Evolutionary conservation across 2,329 filamentous ascomycete genomes (phyloP), one percentile per base, ranked within the genome.

Genomic region (Aspergillus puulaauensis): DNA sequence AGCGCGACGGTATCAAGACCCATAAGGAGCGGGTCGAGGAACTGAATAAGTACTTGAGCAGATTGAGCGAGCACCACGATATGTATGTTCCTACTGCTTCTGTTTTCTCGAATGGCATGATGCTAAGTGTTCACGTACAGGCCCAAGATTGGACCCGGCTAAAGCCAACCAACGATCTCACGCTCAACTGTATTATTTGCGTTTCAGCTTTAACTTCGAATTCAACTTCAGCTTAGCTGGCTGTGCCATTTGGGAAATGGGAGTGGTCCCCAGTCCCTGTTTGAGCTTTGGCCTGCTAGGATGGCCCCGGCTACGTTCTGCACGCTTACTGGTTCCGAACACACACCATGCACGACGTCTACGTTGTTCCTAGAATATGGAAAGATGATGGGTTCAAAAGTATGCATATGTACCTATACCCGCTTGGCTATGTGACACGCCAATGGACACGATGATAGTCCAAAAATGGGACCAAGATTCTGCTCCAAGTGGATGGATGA

Each of bases 11-110:
- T 15, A 85, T 93, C 65, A 98, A 97, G 81, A 96, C 93, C 31
- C 95, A 99, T 76, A 98, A 98, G 74, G 90, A 99, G 79, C 87
- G 91, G 11, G 93, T 99, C 44, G 93, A 98, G 74, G 92, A 97
- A 73, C 79, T 98, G 66, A 99, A 99, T 73, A 91, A 90, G 62
- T 97, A 98, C 73, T 79, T 99, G 37, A 95, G 91, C 64, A 90
- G 88, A 64, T 77, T 99, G 69, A 96, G 91, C 77, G 95, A 99
- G 77, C 95, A 99, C 78, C 93, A 99, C 75, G 95, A 99, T 73
- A 99, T 99, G 93, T 83, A 76, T 66, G 79, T 51, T 21, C 46
- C 31, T 19, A n/a, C 7, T 48, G 24, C 21, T 43, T 23, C 23
- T 39, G 6, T 12, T 51, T 33, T 19, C 15, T 17, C 37, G n/a